A percentile compares a stretch with the other conserved stretches of the same genome.
Evolutionary conservation across 768 basidiomycete species (phyloP).

Genomic region (Phylloporus sp.): DNA sequence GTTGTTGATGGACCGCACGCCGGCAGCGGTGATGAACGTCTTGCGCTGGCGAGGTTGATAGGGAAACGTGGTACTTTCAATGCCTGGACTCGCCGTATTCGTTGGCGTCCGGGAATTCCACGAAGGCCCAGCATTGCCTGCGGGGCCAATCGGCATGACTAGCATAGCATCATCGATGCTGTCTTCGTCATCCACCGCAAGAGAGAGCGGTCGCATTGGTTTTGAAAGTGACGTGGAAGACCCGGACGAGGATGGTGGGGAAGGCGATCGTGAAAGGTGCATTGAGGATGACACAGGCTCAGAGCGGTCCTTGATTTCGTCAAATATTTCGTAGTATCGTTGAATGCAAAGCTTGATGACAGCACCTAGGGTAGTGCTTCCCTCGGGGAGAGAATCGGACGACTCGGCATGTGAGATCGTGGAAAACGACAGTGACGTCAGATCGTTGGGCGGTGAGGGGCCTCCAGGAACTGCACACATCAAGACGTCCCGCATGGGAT

Average conservation of each 20-base stretch:
- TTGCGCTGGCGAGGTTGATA: constrained; percentile 43
- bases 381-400: constrained; percentile 34
- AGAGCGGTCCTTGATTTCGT: constrained; percentile 67
- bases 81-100: constrained; percentile 24
- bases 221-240: constrained; percentile 24
- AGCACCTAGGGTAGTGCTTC: constrained; percentile 60
- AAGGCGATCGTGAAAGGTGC: constrained; percentile 25
- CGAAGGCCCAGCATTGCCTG: constrained; percentile 7
- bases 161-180: constrained; percentile 73
- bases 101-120: constrained; percentile 9
- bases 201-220: constrained; percentile 19
- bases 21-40: constrained; percentile 18
- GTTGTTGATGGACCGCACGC: constrained; percentile 35
- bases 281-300: constrained; percentile 45
- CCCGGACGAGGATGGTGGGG: constrained; percentile 21
- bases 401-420: constrained; percentile 15
- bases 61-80: constrained; percentile 17
- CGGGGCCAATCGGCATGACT: constrained; percentile 63
- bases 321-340: constrained; percentile 81
- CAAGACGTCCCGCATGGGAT: constrained; percentile 63
- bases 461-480: constrained; percentile 63
- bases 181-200: constrained; percentile 56
- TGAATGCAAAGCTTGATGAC: constrained; percentile 75
- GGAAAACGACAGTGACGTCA: constrained; percentile 21
- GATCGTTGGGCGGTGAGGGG: constrained; percentile 33